These are phyloP conservation scores for Neurospora africana DNA, from an alignment of 495 filamentous ascomycete genomes.

Conservation along the genomic window DNA sequence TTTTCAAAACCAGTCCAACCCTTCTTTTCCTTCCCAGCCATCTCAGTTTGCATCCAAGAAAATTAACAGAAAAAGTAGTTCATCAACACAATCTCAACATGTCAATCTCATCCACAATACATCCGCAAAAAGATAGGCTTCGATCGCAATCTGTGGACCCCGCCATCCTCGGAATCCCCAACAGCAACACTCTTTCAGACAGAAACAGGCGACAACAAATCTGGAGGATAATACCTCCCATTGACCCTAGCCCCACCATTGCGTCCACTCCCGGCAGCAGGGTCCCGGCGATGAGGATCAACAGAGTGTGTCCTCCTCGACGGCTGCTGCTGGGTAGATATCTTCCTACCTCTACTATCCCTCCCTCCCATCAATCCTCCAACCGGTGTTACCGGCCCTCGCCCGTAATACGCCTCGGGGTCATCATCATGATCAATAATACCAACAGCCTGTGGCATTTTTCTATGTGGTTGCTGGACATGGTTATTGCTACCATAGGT, in stretches of 20 bases:
- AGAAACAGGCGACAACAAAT: conserved; percentile 4
- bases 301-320: background rate
- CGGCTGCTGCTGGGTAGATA: background rate
- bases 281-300: background rate
- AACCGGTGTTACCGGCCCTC: background rate
- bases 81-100: background rate
- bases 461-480: background rate
- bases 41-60: background rate
- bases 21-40: background rate
- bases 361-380: background rate
- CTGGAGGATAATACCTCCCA: background rate
- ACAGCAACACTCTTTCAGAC: background rate
- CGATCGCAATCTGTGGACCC: background rate
- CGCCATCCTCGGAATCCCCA: background rate
- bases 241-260: background rate
- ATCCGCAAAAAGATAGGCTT: background rate
- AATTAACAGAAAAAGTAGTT: background rate
- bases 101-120: background rate
- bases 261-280: background rate
- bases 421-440: background rate
- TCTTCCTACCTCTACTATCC: background rate
- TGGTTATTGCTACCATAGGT: background rate
- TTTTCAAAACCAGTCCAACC: background rate
- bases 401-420: background rate
- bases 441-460: background rate